Evolutionary conservation across 768 basidiomycete species (phyloP).

Genomic region (Cystoderma amianthinum): DNA sequence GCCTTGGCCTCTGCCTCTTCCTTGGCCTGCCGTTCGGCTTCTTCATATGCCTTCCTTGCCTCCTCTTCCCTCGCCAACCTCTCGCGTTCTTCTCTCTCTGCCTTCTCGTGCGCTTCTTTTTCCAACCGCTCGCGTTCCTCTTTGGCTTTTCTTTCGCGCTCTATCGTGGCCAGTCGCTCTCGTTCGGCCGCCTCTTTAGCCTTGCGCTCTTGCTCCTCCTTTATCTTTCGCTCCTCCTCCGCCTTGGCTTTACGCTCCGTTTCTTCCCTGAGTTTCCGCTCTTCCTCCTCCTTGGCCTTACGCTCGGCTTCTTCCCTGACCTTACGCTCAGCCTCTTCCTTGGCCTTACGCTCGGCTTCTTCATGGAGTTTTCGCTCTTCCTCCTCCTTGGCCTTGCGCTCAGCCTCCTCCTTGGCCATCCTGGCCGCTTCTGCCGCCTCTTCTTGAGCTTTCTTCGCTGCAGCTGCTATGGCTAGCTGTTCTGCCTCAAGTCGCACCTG

Average conservation of each 20-base stretch:
- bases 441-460: too few species aligned
- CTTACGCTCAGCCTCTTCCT: slow-evolving; percentile 1
- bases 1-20: background rate
- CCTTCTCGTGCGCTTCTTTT: too few species aligned
- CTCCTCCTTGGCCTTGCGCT: background rate
- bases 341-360: background rate
- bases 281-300: background rate
- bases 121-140: background rate
- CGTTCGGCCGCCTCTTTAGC: background rate
- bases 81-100: background rate
- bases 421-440: background rate
- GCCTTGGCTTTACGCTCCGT: background rate
- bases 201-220: background rate
- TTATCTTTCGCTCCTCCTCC: background rate
- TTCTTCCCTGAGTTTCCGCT: background rate
- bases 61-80: background rate
- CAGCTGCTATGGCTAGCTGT: too few species aligned
- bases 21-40: background rate
- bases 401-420: background rate
- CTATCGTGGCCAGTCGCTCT: background rate
- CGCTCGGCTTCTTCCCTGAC: background rate
- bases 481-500: too few species aligned
- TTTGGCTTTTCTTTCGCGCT: too few species aligned
- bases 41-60: too few species aligned
- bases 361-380: background rate